Base-by-base conservation (phyloP, 495 filamentous ascomycete species). In the Lasiosphaeria hispida region DNA sequence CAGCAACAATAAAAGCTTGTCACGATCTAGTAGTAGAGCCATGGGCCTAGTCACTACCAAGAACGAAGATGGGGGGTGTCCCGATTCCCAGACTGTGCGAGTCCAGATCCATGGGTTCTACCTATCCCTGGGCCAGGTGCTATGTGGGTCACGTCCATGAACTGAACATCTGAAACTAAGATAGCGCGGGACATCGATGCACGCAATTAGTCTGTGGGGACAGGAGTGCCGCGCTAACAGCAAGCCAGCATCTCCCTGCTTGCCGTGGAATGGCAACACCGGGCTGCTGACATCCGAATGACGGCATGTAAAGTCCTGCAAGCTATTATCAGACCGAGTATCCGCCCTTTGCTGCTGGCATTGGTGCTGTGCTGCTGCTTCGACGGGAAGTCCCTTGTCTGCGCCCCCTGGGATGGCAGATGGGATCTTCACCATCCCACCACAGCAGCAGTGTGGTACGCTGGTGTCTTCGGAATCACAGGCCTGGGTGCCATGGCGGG, bases 131-230 rank as follows among this genome's bases (percentile, higher is more conserved):
- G 7, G 47, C 47, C 33, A 34, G 47, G 33, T 39, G 15, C 35
- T 10, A 19, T 30, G 55, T 42, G 44, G 57, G 17, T 45, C 48
- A 11, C 35, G 11, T 14, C 56, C 23, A 35, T 51, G 14, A 40
- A 52, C 34, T 30, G 47, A 11, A n/a, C 15, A 38, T 48, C 44
- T 60, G 58, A 60, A 60, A 60, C 58, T 49, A 45, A 60, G 58
- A 60, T 60, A 44, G 44, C 30, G 37, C 13, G 52, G 11, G 47
- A 60, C 51, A 13, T 42, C 14, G 34, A 36, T 7, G 15, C 35
- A 34, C 34, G 5, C 10, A 34, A 45, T 39, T 34, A 30, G 23
- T 17, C n/a, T 7, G 11, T 19, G 36, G 11, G 8, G 6, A 38
- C 2, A 19, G 7, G 30, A 10, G 58, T 54, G 40, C 14, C 43